Evolutionary conservation across 331 rosid species (phyloP).

Genomic region (Dryas integrifolia): DNA sequence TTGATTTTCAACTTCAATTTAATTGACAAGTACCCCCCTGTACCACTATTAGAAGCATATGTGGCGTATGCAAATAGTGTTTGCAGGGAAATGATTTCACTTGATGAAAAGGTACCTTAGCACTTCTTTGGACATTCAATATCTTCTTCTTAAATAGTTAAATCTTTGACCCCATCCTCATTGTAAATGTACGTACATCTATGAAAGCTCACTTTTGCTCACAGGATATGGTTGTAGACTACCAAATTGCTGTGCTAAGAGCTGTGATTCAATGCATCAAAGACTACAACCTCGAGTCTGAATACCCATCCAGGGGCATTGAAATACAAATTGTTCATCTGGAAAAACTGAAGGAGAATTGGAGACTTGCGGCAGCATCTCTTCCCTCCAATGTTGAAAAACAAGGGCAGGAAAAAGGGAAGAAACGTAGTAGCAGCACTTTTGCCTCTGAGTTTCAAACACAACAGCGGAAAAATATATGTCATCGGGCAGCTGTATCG

Average conservation of each 20-base stretch:
- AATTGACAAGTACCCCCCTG: conserved; percentile 39
- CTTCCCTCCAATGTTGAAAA: not conserved
- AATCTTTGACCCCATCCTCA: not conserved
- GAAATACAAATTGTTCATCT: conserved; percentile 24
- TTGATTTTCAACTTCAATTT: conserved; percentile 48
- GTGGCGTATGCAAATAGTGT: conserved; percentile 11
- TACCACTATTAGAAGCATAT: conserved; percentile 28
- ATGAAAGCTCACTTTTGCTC: conserved; percentile 7
- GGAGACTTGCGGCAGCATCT: conserved; percentile 6
- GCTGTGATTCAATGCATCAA: conserved; percentile 29
- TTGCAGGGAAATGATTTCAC: conserved; percentile 10
- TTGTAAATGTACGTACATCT: not conserved
- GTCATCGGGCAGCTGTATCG: not conserved
- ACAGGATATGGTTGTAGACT: conserved; percentile 39
- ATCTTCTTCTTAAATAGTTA: not conserved
- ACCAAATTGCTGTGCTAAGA: conserved; percentile 33
- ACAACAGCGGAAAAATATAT: not conserved
- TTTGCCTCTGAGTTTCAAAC: not conserved
- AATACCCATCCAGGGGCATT: conserved; percentile 23
- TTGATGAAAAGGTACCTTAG: conserved; percentile 36
- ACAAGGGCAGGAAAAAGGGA: conserved; percentile 5
- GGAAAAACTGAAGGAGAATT: conserved; percentile 23
- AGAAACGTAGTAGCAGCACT: not conserved
- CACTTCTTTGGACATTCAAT: not conserved
- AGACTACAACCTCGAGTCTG: conserved; percentile 35